Evolutionary conservation across 2,329 filamentous ascomycete species (phyloP), one percentile per base, ranked within the genome.

Genomic region (Xylaria sp.): DNA sequence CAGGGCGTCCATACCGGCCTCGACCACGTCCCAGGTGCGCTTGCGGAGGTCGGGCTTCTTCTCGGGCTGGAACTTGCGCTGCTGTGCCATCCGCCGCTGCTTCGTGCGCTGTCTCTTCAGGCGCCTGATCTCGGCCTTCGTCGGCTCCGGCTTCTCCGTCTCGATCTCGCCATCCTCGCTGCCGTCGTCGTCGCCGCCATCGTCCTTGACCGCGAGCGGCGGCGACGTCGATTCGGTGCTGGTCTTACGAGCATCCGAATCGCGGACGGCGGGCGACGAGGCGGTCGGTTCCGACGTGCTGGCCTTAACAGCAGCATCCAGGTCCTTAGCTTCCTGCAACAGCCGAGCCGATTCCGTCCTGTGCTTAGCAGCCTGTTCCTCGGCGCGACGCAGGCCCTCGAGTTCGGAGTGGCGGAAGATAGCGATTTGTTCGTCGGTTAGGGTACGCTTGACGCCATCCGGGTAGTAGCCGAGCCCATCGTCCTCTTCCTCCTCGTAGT

Each of bases 331-430:
- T 26, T 21, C 58, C 40, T 61, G 51, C 26, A 57, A 45, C 11
- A 60, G 18, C 18, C 39, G 39, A 2, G 48, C 57, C 9, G 58
- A 55, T 13, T 57, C 51, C 56, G 54, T 62, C 60, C 45, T 63
- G 40, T 39, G 50, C 59, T 62, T 68, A 60, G 61, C 46, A 42
- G 54, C 71, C 52, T 70, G 76, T 39, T 73, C 72, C 46, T 72
- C 69, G 55, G 80, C 76, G 57, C 84, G 83, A 21, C 90, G 76
- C 38, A 96, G 76, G 11, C 83, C 74, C 66, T 94, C 87, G 19
- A 96, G 82, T 71, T 97, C 93, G 2, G 90, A 93, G 68, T 95
- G 91, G 57, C 92, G 83, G 70, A 97, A 97, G 57, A 96, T 93
- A 48, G 85, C 84, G 63, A 97, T 91, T 75, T 97, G 90, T 63